Evolutionary conservation across 768 basidiomycete genomes (phyloP), one percentile per base, ranked within the genome.

Genomic region (Trametes punicea): DNA sequence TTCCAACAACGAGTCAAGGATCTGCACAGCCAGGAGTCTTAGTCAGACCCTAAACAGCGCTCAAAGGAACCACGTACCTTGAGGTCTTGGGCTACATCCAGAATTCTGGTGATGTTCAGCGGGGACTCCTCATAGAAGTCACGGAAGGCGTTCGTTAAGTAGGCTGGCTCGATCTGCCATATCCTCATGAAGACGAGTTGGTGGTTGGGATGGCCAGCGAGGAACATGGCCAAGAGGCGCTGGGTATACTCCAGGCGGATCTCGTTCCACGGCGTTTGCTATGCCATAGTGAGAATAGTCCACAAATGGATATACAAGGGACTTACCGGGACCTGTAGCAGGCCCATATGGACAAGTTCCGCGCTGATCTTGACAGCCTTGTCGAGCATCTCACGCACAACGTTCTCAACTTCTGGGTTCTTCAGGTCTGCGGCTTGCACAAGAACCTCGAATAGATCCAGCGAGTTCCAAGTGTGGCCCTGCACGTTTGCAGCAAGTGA

Each of bases 141-240:
- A 27, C 88, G 83, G 72, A 98, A 89, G 6, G 93, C 92, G 53
- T 85, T 81, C 4, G 93, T 87, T 47, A 98, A 81, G 69, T 94
- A 91, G 0, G 84, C 75, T 0, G 90, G 90, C 65, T 93, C 84
- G 39, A 91, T 87, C 66, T 95, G 91, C 89, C 92, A 95, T 52
- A 99, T 85, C 45, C 93, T 83, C 84, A 96, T 93, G 75, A 98
- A 98, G 54, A 98, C 94, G 9, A 99, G 82, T 62, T 97, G 93
- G 65, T 97, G 93, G 63, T 94, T 94, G 7, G 94, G 93, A 65
- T 95, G 90, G 15, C 93, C 91, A 18, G 85, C 87, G 38, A 98
- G 77, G 75, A 98, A 98, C 84, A 93, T 90, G 33, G 84, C 79
- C 46, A 98, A 77, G 13, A 98, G 76, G 62, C 88, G 88, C 55